Evolutionary conservation across 1,284 basidiomycete species (phyloP).

Genomic region (Lentinula novae-zelandiae): DNA sequence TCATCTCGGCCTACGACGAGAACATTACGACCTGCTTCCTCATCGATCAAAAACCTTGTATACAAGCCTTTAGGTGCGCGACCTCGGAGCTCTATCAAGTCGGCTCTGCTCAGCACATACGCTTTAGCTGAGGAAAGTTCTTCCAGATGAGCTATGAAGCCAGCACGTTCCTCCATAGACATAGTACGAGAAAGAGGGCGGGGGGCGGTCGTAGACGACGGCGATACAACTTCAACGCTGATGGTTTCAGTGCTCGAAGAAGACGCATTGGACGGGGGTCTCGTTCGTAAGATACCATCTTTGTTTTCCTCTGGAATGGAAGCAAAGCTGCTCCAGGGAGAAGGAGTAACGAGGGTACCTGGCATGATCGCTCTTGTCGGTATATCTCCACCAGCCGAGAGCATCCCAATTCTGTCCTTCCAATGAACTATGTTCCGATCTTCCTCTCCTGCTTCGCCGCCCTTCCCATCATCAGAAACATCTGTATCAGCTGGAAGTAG

Average conservation of each 20-base stretch:
- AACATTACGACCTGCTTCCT: conserved; percentile 33
- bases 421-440: conserved; percentile 27
- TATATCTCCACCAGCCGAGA: conserved; percentile 4
- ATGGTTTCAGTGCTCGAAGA: conserved; percentile 19
- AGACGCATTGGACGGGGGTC: conserved; percentile 16
- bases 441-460: conserved; percentile 12
- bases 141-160: conserved; percentile 43
- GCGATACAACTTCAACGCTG: conserved; percentile 16
- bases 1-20: conserved; percentile 48
- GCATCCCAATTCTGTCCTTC: conserved; percentile 24
- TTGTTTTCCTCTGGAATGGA: conserved; percentile 17
- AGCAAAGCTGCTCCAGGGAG: conserved; percentile 36
- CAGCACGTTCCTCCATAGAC: conserved; percentile 47
- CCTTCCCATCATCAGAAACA: conserved; percentile 16
- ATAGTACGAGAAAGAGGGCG: conserved; percentile 35
- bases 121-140: conserved; percentile 38
- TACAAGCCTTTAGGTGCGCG: conserved; percentile 11
- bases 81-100: conserved; percentile 34
- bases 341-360: conserved; percentile 41
- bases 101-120: conserved; percentile 39
- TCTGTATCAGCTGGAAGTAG: conserved; percentile 27
- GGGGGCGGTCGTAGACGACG: conserved; percentile 4
- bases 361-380: conserved; percentile 40
- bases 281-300: neutral
- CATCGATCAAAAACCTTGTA: conserved; percentile 21